A percentile compares a stretch with the other conserved stretches of the same genome.
Conservation (phyloP, 2,329 filamentous ascomycete species). For the Helotiales sp. region DNA sequence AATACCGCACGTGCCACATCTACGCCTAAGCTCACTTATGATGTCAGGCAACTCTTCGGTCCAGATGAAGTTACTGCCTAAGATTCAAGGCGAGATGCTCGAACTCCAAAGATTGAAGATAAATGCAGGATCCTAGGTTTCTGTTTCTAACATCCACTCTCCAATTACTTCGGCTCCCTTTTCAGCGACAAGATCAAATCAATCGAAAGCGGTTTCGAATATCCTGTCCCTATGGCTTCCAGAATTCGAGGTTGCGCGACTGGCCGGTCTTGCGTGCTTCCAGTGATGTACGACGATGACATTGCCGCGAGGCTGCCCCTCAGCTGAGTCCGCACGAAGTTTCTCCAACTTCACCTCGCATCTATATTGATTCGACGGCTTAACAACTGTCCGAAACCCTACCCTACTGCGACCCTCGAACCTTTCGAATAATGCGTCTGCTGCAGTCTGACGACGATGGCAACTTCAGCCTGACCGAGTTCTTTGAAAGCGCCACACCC, state of each 20-base stretch:
- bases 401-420: slow-evolving; percentile 6
- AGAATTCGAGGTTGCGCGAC: slow-evolving; percentile 13
- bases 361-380: slow-evolving; percentile 23
- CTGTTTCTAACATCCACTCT: slow-evolving; percentile 2
- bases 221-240: slow-evolving; percentile 19
- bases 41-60: background rate
- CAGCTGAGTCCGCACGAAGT: slow-evolving; percentile 27
- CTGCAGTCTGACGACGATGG: background rate
- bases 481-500: background rate
- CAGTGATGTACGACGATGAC: slow-evolving; percentile 27
- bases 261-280: slow-evolving; percentile 27
- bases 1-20: background rate
- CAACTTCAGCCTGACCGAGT: background rate
- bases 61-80: background rate
- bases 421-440: background rate
- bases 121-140: slow-evolving; percentile 10
- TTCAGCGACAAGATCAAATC: background rate
- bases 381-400: slow-evolving; percentile 14
- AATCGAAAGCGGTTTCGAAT: background rate
- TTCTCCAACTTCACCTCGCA: slow-evolving; percentile 19
- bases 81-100: slow-evolving; percentile 2
- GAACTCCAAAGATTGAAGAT: background rate
- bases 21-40: background rate
- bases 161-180: background rate
- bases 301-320: slow-evolving; percentile 28